Base-by-base conservation (phyloP, 352 stramenopile species). In the Phytopythium mirpurense region DNA sequence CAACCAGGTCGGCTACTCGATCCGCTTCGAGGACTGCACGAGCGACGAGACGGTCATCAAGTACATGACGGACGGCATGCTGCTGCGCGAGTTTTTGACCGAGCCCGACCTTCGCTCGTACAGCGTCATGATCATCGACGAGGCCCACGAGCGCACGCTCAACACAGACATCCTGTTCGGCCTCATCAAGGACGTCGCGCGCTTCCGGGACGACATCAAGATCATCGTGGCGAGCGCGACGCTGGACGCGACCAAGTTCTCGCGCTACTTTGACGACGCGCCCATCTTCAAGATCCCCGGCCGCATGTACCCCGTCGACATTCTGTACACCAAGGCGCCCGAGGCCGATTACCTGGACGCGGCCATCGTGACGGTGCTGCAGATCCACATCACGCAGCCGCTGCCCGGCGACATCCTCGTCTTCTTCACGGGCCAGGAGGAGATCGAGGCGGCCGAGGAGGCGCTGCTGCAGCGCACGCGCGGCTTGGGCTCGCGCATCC, bases 41-140 rank as follows among this genome's bases (percentile, higher is more conserved):
- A 98, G 83, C 54, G 91, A 98, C 54, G 92, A 97, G 48, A 99
- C 98, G 29, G 29, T 32, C 29, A 32, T 32, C 52, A 97, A 98
- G 70, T 99, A 99, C 78, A 99, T 99, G 94, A 99, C 98, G 1
- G 97, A 99, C 68, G 98, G 97, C 66, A 99, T 99, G 96, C 70
- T 99, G 23, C 75, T 99, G 36, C 88, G 96, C 38, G 97, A 99
- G 71, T 98, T 99, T 62, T 70, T 99, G 43, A 99, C 93, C 5
- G 96, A 99, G 68, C 97, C 97, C 0, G 96, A 96, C 60, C 67
- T 98, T n/a, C 92, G 87, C 52, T 91, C 86, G 34, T 99, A 99
- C 75, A 97, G 78, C 29, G 96, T 98, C 38, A 98, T 99, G 73
- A 97, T 99, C 53, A 97, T 99, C 61, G 97, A 99, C 67, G 96